These are phyloP conservation scores for Fusarium penzigii DNA, from an alignment of 2,329 filamentous ascomycete species.

Conservation along the genomic window DNA sequence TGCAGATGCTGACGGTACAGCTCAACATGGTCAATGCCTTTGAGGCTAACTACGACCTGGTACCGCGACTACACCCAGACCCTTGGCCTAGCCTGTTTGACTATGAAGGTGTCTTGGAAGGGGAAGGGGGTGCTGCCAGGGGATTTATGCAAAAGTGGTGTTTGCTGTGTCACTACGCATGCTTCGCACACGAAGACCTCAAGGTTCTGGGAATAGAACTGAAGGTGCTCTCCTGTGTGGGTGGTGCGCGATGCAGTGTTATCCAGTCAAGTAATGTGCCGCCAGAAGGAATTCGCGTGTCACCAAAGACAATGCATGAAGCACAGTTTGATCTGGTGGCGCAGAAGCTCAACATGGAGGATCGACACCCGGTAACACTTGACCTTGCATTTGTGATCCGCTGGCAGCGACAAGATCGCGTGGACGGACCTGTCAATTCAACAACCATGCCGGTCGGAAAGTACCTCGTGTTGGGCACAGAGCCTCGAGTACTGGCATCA, in stretches of 20 bases:
- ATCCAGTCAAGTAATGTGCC: conserved; percentile 41
- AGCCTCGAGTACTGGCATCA: conserved; percentile 78
- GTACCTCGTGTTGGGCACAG: conserved; percentile 76
- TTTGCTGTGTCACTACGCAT: conserved; percentile 71
- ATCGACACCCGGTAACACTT: conserved; percentile 72
- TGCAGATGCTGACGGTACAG: conserved; percentile 68
- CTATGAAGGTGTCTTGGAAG: conserved; percentile 48
- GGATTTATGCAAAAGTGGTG: conserved; percentile 83
- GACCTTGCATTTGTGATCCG: conserved; percentile 74
- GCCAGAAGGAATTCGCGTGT: conserved; percentile 51
- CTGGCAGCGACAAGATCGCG: conserved; percentile 65
- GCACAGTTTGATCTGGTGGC: conserved; percentile 72
- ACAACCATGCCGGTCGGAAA: conserved; percentile 76
- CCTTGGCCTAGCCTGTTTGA: conserved; percentile 89
- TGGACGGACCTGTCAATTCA: conserved; percentile 49
- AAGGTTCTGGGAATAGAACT: conserved; percentile 64
- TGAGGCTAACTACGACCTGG: conserved; percentile 86
- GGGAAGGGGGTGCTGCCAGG: conserved; percentile 35
- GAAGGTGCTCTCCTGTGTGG: conserved; percentile 59
- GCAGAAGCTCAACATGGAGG: conserved; percentile 78
- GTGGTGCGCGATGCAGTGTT: conserved; percentile 60
- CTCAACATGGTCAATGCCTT: conserved; percentile 81
- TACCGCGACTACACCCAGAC: conserved; percentile 73
- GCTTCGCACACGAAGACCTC: conserved; percentile 74
- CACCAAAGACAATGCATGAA: conserved; percentile 69